Evolutionary conservation across 305 asterid genomes (phyloP), one percentile per base, ranked within the genome.

Genomic region (Ajuga reptans): DNA sequence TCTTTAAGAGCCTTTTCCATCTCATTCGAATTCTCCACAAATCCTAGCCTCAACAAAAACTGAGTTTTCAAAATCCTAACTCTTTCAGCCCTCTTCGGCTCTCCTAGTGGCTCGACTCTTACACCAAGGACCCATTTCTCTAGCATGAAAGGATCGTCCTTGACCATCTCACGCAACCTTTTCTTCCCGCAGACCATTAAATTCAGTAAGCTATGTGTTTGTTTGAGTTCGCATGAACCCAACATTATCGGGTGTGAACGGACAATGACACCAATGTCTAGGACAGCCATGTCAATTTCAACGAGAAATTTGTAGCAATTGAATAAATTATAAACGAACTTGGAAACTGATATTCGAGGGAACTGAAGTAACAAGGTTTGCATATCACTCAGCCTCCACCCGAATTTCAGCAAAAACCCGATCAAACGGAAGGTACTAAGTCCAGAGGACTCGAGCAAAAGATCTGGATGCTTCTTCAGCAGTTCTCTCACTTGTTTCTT

Each of bases 41-140:
- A 85, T 12, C 96, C 98, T 69, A 92, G 63, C 75, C 77, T 85
- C 52, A 78, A 69, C 78, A 92, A 80, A 78, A 92, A 92, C 75
- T 77, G 69, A 8, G 79, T 82, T 73, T 85, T 89, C 83, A 80
- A 53, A 56, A 49, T 64, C 64, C 61, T 66, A 36, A 80, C 77
- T 43, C 63, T 75, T 24, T 11, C 37, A 31, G 62, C 69, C 75
- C 75, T 78, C 67, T 69, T 79, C 49, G 54, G 50, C 41, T 41
- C 67, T 6, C 74, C 70, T 1, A 81, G 27, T 2, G 63, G 73
- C 14, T 72, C 74, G 9, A 85, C 78, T 75, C 61, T 87, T 46
- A 67, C 58, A 31, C 92, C 89, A 9, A 51, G 76, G 27, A 80
- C 76, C 87, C 87, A 86, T 54, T 65, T 80, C 78, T 84, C 72